Conservation (phyloP, 306 rosid genomes). For the Pueraria montana region DNA sequence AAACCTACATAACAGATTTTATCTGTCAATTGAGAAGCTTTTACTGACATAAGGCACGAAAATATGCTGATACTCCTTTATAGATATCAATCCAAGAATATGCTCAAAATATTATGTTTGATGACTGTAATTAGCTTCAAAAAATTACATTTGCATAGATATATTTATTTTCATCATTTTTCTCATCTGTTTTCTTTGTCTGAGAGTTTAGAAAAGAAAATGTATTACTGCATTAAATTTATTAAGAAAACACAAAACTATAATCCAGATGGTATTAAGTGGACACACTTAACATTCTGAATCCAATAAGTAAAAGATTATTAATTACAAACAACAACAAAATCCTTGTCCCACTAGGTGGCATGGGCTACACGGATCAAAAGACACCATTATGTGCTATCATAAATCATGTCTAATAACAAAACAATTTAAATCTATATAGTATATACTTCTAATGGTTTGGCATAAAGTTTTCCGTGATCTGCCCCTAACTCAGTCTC, state of each 20-base stretch:
- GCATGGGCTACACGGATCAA: neutral
- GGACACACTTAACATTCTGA: neutral
- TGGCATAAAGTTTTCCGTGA: neutral
- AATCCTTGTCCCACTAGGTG: neutral
- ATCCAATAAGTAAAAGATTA: constrained; percentile 19
- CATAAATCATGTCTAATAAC: neutral
- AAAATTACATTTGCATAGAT: constrained; percentile 9
- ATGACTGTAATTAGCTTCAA: constrained; percentile 31
- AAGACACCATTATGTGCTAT: neutral
- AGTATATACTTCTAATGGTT: neutral
- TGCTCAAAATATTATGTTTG: constrained; percentile 21
- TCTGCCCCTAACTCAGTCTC: neutral
- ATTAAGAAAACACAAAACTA: constrained; percentile 7
- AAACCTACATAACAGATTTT: constrained; percentile 56
- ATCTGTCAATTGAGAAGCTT: constrained; percentile 49
- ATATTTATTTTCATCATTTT: constrained; percentile 18
- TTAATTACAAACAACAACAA: constrained; percentile 14
- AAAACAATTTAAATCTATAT: neutral
- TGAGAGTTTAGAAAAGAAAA: neutral
- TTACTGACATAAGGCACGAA: constrained; percentile 25
- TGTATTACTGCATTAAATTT: neutral
- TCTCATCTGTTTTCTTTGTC: constrained; percentile 1
- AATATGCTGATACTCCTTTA: constrained; percentile 21
- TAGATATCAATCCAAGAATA: constrained; percentile 22
- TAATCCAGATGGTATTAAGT: constrained; percentile 32